A percentile compares a stretch with the other conserved stretches of the same genome.
Evolutionary conservation across 2,329 filamentous ascomycete genomes (phyloP).

Genomic region (Nothophaeocryptopus gaeumannii): DNA sequence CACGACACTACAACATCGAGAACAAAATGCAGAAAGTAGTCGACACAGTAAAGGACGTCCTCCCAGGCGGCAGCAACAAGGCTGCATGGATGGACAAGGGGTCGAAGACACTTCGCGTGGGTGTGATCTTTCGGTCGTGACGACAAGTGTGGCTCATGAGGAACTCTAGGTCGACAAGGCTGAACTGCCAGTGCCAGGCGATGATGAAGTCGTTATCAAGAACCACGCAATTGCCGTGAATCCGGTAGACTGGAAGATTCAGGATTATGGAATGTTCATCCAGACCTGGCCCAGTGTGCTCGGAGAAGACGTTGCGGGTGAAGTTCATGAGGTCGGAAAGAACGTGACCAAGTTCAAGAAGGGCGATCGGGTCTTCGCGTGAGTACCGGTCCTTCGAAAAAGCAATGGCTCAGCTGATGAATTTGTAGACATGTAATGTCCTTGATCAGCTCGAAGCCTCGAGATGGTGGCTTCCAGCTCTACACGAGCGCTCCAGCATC

Average conservation of each 20-base stretch:
- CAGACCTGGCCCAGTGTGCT: constrained; percentile 37
- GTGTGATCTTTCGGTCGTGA: not conserved
- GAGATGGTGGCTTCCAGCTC: constrained; percentile 35
- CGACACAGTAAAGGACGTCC: too few species aligned
- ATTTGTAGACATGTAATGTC: constrained; percentile 21
- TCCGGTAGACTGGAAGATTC: constrained; percentile 40
- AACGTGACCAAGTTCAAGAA: constrained; percentile 35
- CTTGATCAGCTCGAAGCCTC: constrained; percentile 25
- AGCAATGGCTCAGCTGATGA: not conserved
- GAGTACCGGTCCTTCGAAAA: constrained; percentile 3
- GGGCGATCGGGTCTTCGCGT: constrained; percentile 38
- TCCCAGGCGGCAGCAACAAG: constrained; percentile 12
- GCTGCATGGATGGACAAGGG: constrained; percentile 32
- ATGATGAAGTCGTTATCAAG: constrained; percentile 36
- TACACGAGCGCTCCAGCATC: constrained; percentile 34
- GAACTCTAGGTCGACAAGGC: constrained; percentile 27
- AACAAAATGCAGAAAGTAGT: too few species aligned
- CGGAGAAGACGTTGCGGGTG: constrained; percentile 40
- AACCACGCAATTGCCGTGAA: constrained; percentile 39
- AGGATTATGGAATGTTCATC: constrained; percentile 34
- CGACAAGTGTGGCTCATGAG: not conserved
- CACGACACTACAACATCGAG: too few species aligned
- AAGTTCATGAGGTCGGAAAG: constrained; percentile 36
- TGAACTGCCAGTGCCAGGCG: constrained; percentile 32
- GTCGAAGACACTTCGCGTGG: constrained; percentile 8